Evolutionary conservation across 495 filamentous ascomycete species (phyloP).

Genomic region (Cercophora sp.): DNA sequence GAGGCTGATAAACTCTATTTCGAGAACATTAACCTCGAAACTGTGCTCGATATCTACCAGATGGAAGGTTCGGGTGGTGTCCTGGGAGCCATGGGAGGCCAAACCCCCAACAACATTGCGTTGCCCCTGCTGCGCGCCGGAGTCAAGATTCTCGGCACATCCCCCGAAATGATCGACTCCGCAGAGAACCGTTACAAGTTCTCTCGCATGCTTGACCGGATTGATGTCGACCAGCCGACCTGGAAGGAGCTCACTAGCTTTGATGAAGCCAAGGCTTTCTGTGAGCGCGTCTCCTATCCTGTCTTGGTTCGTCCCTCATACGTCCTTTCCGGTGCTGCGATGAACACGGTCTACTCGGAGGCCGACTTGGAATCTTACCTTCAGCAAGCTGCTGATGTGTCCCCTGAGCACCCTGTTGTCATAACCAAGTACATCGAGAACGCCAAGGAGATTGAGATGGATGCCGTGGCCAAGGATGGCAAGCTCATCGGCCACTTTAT

Average conservation of each 20-base stretch:
- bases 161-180: constrained; percentile 97
- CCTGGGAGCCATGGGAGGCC: constrained; percentile 97
- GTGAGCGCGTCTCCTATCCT: constrained; percentile 79
- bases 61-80: constrained; percentile 83
- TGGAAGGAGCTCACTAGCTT: constrained; percentile 97
- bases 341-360: constrained; percentile 92
- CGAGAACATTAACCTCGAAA: constrained; percentile 95
- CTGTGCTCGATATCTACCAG: constrained; percentile 91
- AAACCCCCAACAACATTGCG: constrained; percentile 98
- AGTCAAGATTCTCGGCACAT: constrained; percentile 89
- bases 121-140: constrained; percentile 82
- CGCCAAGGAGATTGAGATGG: constrained; percentile 96
- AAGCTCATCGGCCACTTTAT: constrained; percentile 89
- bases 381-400: constrained; percentile 82
- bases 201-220: constrained; percentile 91
- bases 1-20: constrained; percentile 96
- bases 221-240: constrained; percentile 93
- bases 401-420: constrained; percentile 92
- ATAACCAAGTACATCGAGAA: constrained; percentile 99
- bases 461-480: constrained; percentile 85
- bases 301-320: constrained; percentile 93
- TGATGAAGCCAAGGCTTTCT: constrained; percentile 80
- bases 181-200: constrained; percentile 99
- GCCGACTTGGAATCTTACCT: constrained; percentile 87
- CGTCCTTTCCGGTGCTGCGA: constrained; percentile 92